Percentiles rank a stretch among this genome's conserved stretches.
Conservation (phyloP, 805 yeast genomes). For the Kodamaea neixiangensis region DNA sequence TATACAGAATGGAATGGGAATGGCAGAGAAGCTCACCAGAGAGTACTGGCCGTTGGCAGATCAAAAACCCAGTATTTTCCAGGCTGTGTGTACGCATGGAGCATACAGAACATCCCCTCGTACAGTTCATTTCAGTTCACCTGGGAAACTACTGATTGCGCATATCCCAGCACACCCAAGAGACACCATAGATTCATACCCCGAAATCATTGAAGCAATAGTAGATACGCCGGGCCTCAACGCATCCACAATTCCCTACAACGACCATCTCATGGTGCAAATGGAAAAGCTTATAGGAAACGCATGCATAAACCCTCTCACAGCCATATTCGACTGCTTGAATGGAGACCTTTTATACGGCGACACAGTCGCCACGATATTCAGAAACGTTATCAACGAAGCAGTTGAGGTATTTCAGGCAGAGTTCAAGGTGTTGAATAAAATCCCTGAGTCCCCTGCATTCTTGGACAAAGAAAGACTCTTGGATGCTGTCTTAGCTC, state of each 20-base stretch:
- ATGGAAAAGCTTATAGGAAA: conserved; percentile 77
- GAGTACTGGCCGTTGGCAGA: conserved; percentile 52
- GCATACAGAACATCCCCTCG: conserved; percentile 50
- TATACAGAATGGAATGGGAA: conserved; percentile 88
- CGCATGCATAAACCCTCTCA: conserved; percentile 79
- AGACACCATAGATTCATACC: conserved; percentile 5
- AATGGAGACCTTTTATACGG: conserved; percentile 71
- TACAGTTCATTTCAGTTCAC: conserved; percentile 63
- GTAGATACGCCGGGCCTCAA: conserved; percentile 25
- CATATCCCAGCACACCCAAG: conserved; percentile 42
- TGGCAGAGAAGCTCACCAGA: conserved; percentile 50
- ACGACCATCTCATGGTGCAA: conserved; percentile 55
- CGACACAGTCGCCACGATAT: conserved; percentile 31
- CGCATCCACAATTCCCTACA: conserved; percentile 34
- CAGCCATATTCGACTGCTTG: conserved; percentile 72
- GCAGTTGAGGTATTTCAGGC: conserved; percentile 42
- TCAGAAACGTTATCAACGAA: conserved; percentile 48
- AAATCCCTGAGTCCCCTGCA: conserved; percentile 31
- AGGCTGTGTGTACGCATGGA: conserved; percentile 86
- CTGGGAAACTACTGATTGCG: conserved; percentile 63
- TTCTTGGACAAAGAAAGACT: conserved; percentile 36
- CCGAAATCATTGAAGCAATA: conserved; percentile 25
- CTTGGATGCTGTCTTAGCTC: conserved; percentile 31
- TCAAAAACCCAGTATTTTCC: conserved; percentile 59
- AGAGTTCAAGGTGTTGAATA: conserved; percentile 26